Evolutionary conservation across 306 rosid species (phyloP).

Genomic region (Casuarina glauca): DNA sequence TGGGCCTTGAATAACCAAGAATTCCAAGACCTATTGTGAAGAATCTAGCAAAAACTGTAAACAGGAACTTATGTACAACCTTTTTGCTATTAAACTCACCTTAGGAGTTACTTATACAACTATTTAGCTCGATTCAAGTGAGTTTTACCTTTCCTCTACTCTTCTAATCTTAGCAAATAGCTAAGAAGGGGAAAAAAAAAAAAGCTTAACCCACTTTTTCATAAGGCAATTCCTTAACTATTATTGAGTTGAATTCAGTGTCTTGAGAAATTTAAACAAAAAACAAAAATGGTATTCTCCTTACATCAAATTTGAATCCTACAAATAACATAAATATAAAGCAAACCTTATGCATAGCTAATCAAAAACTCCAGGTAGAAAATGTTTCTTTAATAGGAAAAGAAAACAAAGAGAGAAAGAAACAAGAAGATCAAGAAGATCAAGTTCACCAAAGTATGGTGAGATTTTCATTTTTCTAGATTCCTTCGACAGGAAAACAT

Average conservation of each 20-base stretch:
- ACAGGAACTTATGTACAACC: not conserved
- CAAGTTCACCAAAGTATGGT: too few species aligned
- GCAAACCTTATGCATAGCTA: not conserved
- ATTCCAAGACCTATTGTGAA: not conserved
- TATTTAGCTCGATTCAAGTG: not conserved
- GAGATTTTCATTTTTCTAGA: not conserved
- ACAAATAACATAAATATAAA: not conserved
- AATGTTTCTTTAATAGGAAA: not conserved
- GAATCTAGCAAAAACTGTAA: not conserved
- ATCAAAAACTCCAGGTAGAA: not conserved
- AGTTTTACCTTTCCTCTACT: not conserved
- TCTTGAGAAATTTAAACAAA: not conserved
- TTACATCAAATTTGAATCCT: not conserved
- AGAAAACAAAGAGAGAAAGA: not conserved
- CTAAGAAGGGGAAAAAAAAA: not conserved
- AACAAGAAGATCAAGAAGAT: too few species aligned
- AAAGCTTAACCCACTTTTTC: not conserved
- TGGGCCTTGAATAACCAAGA: not conserved
- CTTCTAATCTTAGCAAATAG: not conserved
- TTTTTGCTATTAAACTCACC: not conserved
- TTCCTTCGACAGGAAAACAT: constrained; percentile 1
- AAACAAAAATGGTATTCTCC: not conserved
- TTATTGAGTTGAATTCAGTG: not conserved
- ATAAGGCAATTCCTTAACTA: constrained; percentile 3
- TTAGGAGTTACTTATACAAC: not conserved